Conservation (phyloP, 148 eudicot genomes). For the Dysphania ambrosioides region DNA sequence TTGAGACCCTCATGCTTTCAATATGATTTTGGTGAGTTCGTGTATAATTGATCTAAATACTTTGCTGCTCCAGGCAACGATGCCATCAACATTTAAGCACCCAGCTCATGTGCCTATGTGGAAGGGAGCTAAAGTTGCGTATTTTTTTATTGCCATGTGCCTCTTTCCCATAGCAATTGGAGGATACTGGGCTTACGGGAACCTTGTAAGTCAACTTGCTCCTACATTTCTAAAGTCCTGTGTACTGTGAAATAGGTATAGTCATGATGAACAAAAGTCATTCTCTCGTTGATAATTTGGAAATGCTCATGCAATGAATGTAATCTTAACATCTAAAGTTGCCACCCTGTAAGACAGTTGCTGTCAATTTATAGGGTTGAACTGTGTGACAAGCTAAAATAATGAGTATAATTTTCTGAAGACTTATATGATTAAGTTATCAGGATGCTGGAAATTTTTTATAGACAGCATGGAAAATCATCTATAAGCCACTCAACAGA, state of each 20-base stretch:
- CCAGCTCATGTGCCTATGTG: slow-evolving; percentile 99
- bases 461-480: too few relatives aligned
- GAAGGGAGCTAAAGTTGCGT: slow-evolving; percentile 98
- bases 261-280: not conserved
- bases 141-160: slow-evolving; percentile 86
- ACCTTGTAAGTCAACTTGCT: slow-evolving; percentile 57
- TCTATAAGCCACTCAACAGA: too few relatives aligned
- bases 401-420: not conserved
- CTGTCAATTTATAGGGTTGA: not conserved
- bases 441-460: not conserved
- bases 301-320: not conserved
- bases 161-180: slow-evolving; percentile 93
- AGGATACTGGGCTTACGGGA: slow-evolving; percentile 98
- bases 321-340: not conserved
- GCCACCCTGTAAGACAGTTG: not conserved
- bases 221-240: not conserved
- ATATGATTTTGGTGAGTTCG: not conserved
- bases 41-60: slow-evolving; percentile 1
- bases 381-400: not conserved
- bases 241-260: not conserved
- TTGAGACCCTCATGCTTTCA: not conserved
- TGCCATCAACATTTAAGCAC: slow-evolving; percentile 98
- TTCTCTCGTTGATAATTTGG: not conserved
- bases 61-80: slow-evolving; percentile 61
- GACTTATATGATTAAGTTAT: not conserved